Percentiles rank a stretch among this genome's conserved stretches.
These are phyloP conservation scores for Mycosarcoma maydis DNA, from an alignment of 1,284 basidiomycete species.

Conservation along the genomic window DNA sequence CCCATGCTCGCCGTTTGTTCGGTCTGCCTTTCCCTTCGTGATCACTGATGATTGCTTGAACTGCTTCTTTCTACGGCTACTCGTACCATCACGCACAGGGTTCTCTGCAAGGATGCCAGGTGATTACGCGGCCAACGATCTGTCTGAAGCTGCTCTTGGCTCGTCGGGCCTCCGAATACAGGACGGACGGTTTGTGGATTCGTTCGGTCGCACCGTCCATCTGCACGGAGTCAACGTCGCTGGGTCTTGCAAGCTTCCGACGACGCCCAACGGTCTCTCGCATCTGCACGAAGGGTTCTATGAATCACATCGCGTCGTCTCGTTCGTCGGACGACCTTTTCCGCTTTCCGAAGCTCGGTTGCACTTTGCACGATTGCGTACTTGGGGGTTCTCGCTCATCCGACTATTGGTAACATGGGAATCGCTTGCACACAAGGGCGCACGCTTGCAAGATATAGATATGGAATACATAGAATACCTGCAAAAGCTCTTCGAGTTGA, in stretches of 20 bases:
- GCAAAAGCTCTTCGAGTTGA: slow-evolving; percentile 76
- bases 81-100: not conserved
- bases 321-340: slow-evolving; percentile 68
- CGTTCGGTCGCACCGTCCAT: slow-evolving; percentile 61
- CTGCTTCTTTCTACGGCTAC: not conserved
- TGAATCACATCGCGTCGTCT: slow-evolving; percentile 63
- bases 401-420: slow-evolving; percentile 91
- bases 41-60: too few species aligned
- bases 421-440: slow-evolving; percentile 84
- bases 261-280: slow-evolving; percentile 42
- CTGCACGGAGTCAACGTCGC: slow-evolving; percentile 68
- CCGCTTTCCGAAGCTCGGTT: slow-evolving; percentile 61
- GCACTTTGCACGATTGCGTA: slow-evolving; percentile 63
- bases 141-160: slow-evolving; percentile 48
- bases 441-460: slow-evolving; percentile 73
- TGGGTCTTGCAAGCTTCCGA: slow-evolving; percentile 66
- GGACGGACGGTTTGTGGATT: slow-evolving; percentile 62
- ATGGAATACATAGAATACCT: slow-evolving; percentile 84
- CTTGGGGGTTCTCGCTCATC: slow-evolving; percentile 68
- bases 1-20: too few species aligned
- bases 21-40: too few species aligned
- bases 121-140: slow-evolving; percentile 46
- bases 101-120: slow-evolving; percentile 8
- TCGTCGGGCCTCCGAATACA: slow-evolving; percentile 22
- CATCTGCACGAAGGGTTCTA: slow-evolving; percentile 50